Conservation (phyloP, 1,139 yeast genomes). For the Candida pseudocylindracea region DNA sequence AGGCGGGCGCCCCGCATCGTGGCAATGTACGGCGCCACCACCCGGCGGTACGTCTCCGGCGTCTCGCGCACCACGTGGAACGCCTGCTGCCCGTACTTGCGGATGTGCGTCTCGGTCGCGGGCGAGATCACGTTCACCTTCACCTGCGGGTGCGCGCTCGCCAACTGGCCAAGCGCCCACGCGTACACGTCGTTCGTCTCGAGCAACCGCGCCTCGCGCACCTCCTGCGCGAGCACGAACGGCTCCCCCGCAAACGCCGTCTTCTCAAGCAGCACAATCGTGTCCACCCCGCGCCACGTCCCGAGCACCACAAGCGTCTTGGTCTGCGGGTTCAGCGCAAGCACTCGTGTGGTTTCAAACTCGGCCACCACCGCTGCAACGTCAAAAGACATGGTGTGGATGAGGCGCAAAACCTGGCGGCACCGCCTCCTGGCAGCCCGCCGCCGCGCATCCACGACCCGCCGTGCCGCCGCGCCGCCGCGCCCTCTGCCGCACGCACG, state of each 20-base stretch:
- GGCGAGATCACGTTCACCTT: constrained; percentile 72
- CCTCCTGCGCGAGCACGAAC: constrained; percentile 5
- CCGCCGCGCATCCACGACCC: too few relatives aligned
- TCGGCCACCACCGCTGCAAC: constrained; percentile 5
- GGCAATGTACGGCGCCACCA: constrained; percentile 56
- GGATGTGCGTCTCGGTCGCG: constrained; percentile 70
- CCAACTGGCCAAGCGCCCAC: constrained; percentile 46
- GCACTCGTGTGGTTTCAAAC: constrained; percentile 19
- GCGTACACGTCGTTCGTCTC: constrained; percentile 64
- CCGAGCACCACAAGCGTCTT: constrained; percentile 53
- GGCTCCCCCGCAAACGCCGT: constrained; percentile 10
- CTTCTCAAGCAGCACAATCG: constrained; percentile 59
- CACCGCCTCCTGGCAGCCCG: too few relatives aligned
- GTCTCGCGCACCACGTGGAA: constrained; percentile 53
- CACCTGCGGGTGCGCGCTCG: constrained; percentile 30
- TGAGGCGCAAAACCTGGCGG: too few relatives aligned
- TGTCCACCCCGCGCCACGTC: constrained; percentile 20
- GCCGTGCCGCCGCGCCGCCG: too few relatives aligned
- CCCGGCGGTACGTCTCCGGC: constrained; percentile 40
- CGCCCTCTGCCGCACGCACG: too few relatives aligned
- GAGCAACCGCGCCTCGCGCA: constrained; percentile 18
- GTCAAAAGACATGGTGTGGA: too few relatives aligned
- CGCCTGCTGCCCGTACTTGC: constrained; percentile 40
- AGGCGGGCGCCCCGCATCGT: constrained; percentile 59
- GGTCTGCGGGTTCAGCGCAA: constrained; percentile 36